Percentiles rank a stretch among this genome's conserved stretches.
These are phyloP conservation scores for Colletotrichum shisoi DNA, from an alignment of 2,329 filamentous ascomycete species.

Conservation along the genomic window DNA sequence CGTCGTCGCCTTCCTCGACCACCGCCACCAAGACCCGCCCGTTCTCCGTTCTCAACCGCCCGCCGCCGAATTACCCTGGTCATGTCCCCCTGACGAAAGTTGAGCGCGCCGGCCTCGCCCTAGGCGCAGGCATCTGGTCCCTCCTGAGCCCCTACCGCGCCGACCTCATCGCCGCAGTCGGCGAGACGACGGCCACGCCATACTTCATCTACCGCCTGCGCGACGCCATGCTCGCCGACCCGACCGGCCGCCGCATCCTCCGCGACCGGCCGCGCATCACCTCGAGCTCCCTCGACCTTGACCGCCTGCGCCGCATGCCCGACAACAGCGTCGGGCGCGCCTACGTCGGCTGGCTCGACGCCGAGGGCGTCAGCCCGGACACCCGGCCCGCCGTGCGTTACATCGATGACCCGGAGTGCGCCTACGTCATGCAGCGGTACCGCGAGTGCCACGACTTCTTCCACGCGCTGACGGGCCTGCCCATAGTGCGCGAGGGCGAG, in stretches of 20 bases:
- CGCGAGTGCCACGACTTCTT: slow-evolving; percentile 98
- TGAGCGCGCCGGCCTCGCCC: slow-evolving; percentile 76
- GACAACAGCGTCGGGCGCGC: slow-evolving; percentile 77
- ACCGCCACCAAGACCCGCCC: slow-evolving; percentile 38
- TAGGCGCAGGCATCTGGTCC: slow-evolving; percentile 69
- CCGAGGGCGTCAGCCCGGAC: slow-evolving; percentile 91
- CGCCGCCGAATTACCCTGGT: slow-evolving; percentile 85
- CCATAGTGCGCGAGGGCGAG: slow-evolving; percentile 92
- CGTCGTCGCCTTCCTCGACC: slow-evolving; percentile 23
- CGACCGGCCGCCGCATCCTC: slow-evolving; percentile 89
- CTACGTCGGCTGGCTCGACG: slow-evolving; percentile 91
- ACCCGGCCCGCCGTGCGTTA: slow-evolving; percentile 84
- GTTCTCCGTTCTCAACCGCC: slow-evolving; percentile 87
- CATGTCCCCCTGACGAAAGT: slow-evolving; percentile 85
- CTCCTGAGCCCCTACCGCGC: slow-evolving; percentile 80
- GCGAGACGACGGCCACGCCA: slow-evolving; percentile 91
- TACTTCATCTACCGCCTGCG: slow-evolving; percentile 94
- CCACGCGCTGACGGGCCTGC: slow-evolving; percentile 90
- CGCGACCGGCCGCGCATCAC: slow-evolving; percentile 88
- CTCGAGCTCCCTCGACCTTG: slow-evolving; percentile 72
- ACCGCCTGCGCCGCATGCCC: slow-evolving; percentile 75
- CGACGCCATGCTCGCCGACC: slow-evolving; percentile 83
- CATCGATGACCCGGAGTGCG: slow-evolving; percentile 93
- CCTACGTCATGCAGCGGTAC: slow-evolving; percentile 98
- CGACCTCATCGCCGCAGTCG: slow-evolving; percentile 93